Evolutionary conservation across 2,329 filamentous ascomycete genomes (phyloP), one percentile per base, ranked within the genome.

Genomic region (Aspergillus costaricaensis): DNA sequence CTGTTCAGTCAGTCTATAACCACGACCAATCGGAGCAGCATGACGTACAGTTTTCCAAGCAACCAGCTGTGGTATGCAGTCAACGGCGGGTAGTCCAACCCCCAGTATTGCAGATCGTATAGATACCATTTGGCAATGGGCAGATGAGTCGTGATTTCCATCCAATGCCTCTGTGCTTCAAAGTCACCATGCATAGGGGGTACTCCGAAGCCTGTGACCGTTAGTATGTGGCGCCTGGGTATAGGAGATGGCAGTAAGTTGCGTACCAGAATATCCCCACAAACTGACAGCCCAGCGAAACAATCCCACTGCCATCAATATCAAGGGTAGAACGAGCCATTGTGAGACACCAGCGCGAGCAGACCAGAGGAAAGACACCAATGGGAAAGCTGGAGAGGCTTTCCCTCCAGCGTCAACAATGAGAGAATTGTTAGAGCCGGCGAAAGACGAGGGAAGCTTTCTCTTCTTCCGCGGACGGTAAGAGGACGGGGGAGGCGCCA

Each of bases 11-110:
- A 73, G 68, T 58, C 60, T 12, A 50, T 27, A 36, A 19, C 9
- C 32, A 21, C 41, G 43, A 10, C 38, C 23, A 10, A 47, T 38
- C 19, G 7, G 12, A 25, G 54, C 64, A 59, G 67, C 66, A n/a
- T n/a, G 7, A 74, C 83, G 65, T 79, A 87, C 81, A 97, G 85
- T 77, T 89, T 90, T 64, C 95, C 95, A 62, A 96, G 80, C n/a
- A 95, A 73, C 94, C 93, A 98, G 81, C 93, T 97, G 77, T 99
- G 95, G 79, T 99, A 99, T 55, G 95, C 96, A 56, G 95, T 99
- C 78, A 99, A 85, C 55, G 95, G 95, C 59, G 95, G 95, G 76
- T 99, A 99, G 79, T 99, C 95, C 67, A 99, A 84, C 0, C 96
- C 96, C 95, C 95, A 99, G 89, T 94, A 99, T 71, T 94, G 84